Conservation (phyloP, 345 rosid genomes). For the Populus simonii region DNA sequence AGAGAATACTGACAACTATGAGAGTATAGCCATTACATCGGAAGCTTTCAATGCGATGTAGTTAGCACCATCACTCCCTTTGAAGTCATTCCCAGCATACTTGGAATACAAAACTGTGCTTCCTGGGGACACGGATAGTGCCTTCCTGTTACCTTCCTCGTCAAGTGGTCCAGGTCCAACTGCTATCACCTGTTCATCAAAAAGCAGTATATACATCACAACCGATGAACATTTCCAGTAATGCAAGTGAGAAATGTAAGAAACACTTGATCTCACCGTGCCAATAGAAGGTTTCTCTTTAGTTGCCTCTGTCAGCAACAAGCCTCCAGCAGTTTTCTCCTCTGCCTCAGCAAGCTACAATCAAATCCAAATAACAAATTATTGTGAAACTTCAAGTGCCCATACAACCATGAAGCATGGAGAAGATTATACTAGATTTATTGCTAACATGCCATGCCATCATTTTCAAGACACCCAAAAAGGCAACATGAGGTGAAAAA, state of each 20-base stretch:
- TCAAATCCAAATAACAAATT: background rate
- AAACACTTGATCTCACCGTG: constrained; percentile 38
- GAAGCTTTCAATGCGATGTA: constrained; percentile 80
- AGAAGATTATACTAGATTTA: background rate
- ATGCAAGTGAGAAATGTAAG: background rate
- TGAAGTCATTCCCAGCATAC: constrained; percentile 88
- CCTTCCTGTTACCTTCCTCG: constrained; percentile 66
- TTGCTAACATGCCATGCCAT: background rate
- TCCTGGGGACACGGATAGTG: constrained; percentile 52
- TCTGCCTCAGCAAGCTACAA: constrained; percentile 85
- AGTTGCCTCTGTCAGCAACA: constrained; percentile 74
- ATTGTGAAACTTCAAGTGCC: background rate
- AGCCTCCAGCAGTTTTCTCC: constrained; percentile 93
- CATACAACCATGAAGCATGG: background rate
- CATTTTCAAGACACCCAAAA: background rate
- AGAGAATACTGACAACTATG: constrained; percentile 39
- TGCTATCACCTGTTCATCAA: constrained; percentile 63
- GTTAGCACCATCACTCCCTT: constrained; percentile 68
- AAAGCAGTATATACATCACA: too few relatives aligned
- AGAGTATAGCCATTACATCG: constrained; percentile 90
- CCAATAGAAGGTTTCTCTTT: constrained; percentile 96
- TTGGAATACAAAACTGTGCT: constrained; percentile 83
- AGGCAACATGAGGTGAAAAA: background rate
- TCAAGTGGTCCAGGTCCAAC: constrained; percentile 82
- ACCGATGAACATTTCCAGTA: background rate